Conservation (phyloP, 768 basidiomycete genomes). For the Lentinula lateritia region DNA sequence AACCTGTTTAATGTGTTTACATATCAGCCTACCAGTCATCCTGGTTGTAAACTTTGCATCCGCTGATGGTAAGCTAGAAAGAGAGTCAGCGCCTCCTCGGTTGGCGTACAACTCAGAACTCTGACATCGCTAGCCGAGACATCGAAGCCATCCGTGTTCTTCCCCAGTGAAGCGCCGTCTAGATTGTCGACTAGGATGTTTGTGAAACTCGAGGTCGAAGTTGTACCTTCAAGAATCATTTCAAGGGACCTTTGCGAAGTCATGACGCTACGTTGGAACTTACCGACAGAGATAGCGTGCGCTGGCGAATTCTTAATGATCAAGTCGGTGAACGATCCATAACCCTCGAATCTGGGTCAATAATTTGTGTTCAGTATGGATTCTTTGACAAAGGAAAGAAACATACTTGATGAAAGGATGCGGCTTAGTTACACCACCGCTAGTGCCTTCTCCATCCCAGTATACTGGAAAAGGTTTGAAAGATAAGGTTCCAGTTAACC, state of each 20-base stretch:
- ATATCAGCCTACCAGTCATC: conserved; percentile 31
- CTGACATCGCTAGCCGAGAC: conserved; percentile 8
- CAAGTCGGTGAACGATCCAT: conserved; percentile 6
- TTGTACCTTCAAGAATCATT: neutral
- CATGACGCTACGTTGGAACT: neutral
- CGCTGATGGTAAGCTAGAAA: neutral
- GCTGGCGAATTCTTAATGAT: conserved; percentile 6
- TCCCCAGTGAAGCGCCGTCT: neutral
- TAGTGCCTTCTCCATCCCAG: conserved; percentile 21
- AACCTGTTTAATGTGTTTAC: neutral
- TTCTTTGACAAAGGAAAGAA: neutral
- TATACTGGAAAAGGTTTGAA: too few relatives aligned
- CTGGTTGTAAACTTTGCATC: conserved; percentile 9
- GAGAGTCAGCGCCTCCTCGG: neutral
- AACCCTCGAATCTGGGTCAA: neutral
- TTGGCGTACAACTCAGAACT: neutral
- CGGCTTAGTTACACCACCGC: conserved; percentile 15
- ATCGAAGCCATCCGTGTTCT: conserved; percentile 18
- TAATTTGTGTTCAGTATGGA: too few relatives aligned
- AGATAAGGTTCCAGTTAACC: too few relatives aligned
- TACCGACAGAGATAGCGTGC: conserved; percentile 6
- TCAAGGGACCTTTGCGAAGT: neutral
- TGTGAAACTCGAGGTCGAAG: neutral
- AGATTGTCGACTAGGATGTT: conserved; percentile 10
- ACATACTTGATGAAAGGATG: conserved; percentile 5